Evolutionary conservation across 331 rosid genomes (phyloP).

Genomic region (Cucumis variabilis): DNA sequence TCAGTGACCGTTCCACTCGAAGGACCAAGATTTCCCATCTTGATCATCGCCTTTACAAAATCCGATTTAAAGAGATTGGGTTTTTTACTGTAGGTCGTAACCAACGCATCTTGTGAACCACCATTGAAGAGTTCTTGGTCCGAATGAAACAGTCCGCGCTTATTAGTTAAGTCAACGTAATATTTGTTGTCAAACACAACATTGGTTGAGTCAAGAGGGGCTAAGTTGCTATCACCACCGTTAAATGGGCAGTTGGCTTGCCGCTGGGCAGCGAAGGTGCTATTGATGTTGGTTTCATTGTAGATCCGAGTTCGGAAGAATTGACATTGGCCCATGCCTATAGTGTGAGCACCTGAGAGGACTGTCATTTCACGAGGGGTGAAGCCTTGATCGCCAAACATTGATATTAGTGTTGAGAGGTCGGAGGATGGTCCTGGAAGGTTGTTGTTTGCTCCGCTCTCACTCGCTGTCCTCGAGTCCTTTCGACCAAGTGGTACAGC

Average conservation of each 20-base stretch:
- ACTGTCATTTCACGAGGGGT: slow-evolving; percentile 54
- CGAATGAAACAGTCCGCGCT: slow-evolving; percentile 68
- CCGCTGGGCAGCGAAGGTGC: slow-evolving; percentile 52
- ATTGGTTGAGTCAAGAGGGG: slow-evolving; percentile 65
- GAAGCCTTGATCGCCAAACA: slow-evolving; percentile 54
- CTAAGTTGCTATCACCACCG: slow-evolving; percentile 62
- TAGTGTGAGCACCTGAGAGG: slow-evolving; percentile 80
- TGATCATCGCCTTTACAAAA: slow-evolving; percentile 76
- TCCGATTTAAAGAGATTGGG: slow-evolving; percentile 43
- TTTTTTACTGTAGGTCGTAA: slow-evolving; percentile 47
- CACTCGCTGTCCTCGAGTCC: slow-evolving; percentile 79
- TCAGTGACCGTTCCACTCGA: slow-evolving; percentile 47
- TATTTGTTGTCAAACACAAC: slow-evolving; percentile 62
- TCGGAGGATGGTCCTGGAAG: slow-evolving; percentile 57
- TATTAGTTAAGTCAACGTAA: slow-evolving; percentile 49
- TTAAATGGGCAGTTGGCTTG: slow-evolving; percentile 54
- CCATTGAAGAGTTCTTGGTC: slow-evolving; percentile 62
- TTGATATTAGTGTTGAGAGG: slow-evolving; percentile 56
- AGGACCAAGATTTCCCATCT: slow-evolving; percentile 49
- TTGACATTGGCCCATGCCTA: slow-evolving; percentile 60
- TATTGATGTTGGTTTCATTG: slow-evolving; percentile 71
- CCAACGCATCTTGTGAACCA: slow-evolving; percentile 70
- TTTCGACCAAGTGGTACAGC: slow-evolving; percentile 66
- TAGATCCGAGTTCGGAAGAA: slow-evolving; percentile 62
- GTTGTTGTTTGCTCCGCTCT: slow-evolving; percentile 59